A percentile compares a stretch with the other conserved stretches of the same genome.
Conservation (phyloP, 2,329 filamentous ascomycete genomes). For the Penicillium sp. region DNA sequence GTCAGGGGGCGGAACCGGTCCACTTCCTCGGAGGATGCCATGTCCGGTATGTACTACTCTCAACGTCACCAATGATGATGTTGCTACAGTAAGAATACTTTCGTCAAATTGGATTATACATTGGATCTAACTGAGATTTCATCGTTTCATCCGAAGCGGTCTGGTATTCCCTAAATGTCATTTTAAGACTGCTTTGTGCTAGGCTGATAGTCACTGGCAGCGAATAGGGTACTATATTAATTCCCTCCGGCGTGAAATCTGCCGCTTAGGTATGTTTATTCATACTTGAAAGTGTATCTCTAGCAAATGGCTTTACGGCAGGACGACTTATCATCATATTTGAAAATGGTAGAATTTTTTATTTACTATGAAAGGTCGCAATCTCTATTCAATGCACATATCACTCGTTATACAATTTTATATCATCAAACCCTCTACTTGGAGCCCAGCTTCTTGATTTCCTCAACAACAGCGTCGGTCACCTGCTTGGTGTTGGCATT, state of each 20-base stretch:
- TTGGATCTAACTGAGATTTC: too few species aligned
- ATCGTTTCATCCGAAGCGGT: too few species aligned
- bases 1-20: not conserved
- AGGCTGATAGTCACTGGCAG: too few species aligned
- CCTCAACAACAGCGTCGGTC: slow-evolving; percentile 60
- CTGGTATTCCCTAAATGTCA: too few species aligned
- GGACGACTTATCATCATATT: too few species aligned
- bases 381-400: not conserved
- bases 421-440: slow-evolving; percentile 2
- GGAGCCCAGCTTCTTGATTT: slow-evolving; percentile 51
- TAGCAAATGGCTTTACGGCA: too few species aligned
- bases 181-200: too few species aligned
- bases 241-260: too few species aligned
- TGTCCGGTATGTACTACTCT: slow-evolving; percentile 1
- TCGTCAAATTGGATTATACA: too few species aligned
- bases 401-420: not conserved
- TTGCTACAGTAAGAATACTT: not conserved
- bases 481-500: slow-evolving; percentile 61
- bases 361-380: not conserved
- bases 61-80: not conserved
- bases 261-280: too few species aligned
- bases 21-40: slow-evolving; percentile 9
- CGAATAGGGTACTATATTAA: not conserved
- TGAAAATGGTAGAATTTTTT: not conserved
- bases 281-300: too few species aligned